phyloP scores from a whole-genome alignment of 768 basidiomycete species.

The Leccinellum rugosiceps region DNA sequence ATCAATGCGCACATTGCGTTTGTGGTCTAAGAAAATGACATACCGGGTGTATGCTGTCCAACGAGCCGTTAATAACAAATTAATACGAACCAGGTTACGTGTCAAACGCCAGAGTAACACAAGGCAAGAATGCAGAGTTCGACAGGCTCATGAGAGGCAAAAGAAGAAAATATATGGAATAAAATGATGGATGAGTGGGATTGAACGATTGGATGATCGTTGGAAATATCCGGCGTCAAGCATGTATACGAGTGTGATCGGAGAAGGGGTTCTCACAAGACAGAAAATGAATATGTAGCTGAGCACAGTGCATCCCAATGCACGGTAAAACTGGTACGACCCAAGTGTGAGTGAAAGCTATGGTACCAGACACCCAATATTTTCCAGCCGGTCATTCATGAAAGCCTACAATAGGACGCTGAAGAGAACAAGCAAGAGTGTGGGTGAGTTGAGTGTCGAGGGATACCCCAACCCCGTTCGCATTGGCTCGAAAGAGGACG shows the following conservation, averaged over 20 bases:
- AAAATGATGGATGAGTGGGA: background rate
- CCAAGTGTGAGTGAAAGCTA: background rate
- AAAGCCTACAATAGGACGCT: background rate
- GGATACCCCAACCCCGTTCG: background rate
- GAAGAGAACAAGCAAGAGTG: background rate
- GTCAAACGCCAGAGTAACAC: background rate
- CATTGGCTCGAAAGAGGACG: background rate
- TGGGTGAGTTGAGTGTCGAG: background rate
- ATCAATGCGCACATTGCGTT: background rate
- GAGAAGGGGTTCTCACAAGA: background rate
- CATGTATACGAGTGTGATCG: constrained; percentile 4
- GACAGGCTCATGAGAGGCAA: background rate
- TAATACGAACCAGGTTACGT: background rate
- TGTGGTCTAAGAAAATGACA: background rate
- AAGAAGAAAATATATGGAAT: background rate
- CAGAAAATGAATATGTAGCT: background rate
- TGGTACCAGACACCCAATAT: background rate
- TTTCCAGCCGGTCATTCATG: background rate
- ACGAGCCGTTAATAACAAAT: constrained; percentile 1
- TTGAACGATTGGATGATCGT: background rate
- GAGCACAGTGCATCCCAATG: background rate
- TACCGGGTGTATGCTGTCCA: constrained; percentile 6
- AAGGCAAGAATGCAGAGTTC: background rate
- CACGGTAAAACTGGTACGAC: background rate
- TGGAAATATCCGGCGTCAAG: background rate